Percentiles rank a stretch among this genome's conserved stretches.
phyloP scores from a whole-genome alignment of 345 rosid species.

The Gossypium raimondii region DNA sequence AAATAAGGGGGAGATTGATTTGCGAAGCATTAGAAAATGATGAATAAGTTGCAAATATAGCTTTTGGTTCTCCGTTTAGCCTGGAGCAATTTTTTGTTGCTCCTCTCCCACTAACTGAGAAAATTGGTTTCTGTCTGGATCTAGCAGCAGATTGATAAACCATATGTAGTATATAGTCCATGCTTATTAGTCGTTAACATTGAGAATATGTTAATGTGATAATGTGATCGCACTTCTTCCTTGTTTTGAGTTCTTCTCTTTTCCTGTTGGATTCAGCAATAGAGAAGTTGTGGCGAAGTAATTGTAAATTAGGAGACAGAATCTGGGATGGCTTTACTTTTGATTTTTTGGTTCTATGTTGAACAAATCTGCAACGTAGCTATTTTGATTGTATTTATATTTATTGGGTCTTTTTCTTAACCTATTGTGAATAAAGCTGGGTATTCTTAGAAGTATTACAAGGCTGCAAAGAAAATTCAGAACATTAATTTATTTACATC shows the following conservation, averaged over 20 bases:
- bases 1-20: background rate
- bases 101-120: background rate
- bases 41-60: background rate
- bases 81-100: background rate
- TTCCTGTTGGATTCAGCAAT: too few species aligned
- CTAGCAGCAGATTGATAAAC: background rate
- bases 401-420: background rate
- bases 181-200: background rate
- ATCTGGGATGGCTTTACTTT: background rate
- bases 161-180: too few species aligned
- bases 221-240: too few species aligned
- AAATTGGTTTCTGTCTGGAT: background rate
- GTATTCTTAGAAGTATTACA: background rate
- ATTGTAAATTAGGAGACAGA: too few species aligned
- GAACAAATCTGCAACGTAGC: background rate
- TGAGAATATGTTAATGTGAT: background rate
- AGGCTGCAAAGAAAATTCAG: background rate
- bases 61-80: background rate
- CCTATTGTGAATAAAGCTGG: background rate
- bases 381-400: background rate
- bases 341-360: background rate
- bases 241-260: too few species aligned
- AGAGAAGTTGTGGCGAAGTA: too few species aligned
- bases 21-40: background rate
- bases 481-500: background rate